Evolutionary conservation across 768 basidiomycete genomes (phyloP).

Genomic region (Suillus fuscotomentosus): DNA sequence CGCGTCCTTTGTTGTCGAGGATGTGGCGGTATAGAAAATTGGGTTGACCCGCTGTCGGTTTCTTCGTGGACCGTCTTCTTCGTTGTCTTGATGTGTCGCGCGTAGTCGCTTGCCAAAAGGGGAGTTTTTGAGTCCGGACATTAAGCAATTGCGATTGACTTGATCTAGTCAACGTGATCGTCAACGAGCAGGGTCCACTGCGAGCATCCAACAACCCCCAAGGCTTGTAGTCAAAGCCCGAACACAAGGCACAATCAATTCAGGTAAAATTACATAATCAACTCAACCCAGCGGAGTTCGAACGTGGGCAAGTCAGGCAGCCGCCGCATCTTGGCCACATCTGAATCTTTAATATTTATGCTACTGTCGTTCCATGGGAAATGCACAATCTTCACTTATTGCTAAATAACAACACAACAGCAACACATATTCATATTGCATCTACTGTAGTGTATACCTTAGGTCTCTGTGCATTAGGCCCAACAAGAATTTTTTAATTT

Average conservation of each 20-base stretch:
- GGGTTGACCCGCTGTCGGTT: slow-evolving; percentile 52
- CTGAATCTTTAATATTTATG: too few relatives aligned
- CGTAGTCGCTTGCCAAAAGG: slow-evolving; percentile 83
- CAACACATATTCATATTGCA: too few relatives aligned
- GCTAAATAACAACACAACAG: too few relatives aligned
- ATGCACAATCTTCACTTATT: too few relatives aligned
- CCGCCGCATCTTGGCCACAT: too few relatives aligned
- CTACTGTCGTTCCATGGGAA: too few relatives aligned
- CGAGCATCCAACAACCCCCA: background rate
- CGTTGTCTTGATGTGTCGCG: slow-evolving; percentile 58
- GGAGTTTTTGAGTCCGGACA: slow-evolving; percentile 82
- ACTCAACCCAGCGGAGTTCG: background rate
- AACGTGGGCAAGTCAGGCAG: background rate
- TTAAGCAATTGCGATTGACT: slow-evolving; percentile 20
- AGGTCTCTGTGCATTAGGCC: too few relatives aligned
- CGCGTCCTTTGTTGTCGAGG: slow-evolving; percentile 52
- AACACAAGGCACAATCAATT: background rate
- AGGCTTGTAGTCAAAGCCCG: background rate
- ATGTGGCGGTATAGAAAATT: slow-evolving; percentile 45
- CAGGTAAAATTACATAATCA: background rate
- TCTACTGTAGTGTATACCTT: too few relatives aligned
- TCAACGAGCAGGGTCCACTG: background rate
- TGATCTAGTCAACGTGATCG: background rate
- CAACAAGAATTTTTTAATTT: too few relatives aligned
- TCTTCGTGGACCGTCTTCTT: slow-evolving; percentile 55